Evolutionary conservation across 164 flowering plant genomes (phyloP), one percentile per base, ranked within the genome.

Genomic region (Annona cherimola): DNA sequence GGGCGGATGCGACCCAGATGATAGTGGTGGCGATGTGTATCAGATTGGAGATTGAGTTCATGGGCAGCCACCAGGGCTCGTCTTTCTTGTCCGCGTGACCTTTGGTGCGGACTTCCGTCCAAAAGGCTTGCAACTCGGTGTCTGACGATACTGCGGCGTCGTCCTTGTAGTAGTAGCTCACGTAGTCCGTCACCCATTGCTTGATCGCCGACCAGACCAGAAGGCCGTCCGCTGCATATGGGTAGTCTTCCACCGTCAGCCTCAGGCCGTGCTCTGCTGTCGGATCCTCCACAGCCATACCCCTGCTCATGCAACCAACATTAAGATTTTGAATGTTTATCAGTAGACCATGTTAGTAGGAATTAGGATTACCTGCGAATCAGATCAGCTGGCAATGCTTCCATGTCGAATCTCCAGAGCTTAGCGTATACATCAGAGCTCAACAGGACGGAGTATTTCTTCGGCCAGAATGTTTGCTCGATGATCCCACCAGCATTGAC

Each of bases 21-120:
- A 90, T 88, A 4, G 86, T 90, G 39, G 90, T 87, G 14, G 85
- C 16, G 42, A 85, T 82, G 11, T 70, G 80, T 45, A 86, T 81
- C 0, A 90, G 84, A 76, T 86, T 87, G 1, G 76, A 45, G 0
- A 72, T 80, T n/a, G 88, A 83, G 41, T 86, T 77, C 45, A 89
- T 80, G 14, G n/a, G 68, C 0, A 93, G 96, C 98, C 98, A 93
- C 91, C 98, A 87, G 12, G 89, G 81, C 72, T 86, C 90, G 61
- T 90, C 89, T 70, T 89, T 86, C 77, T 88, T 89, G 81, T 93
- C 96, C 0, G 2, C 86, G 46, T 93, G 98, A 54, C 98, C 98
- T 57, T 74, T 74, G 12, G 81, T 84, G 59, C 87, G 73, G 11
- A 91, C 80, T 57, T 93, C 98, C 0, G 81, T 76, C 96, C 94